Evolutionary conservation across 2,329 filamentous ascomycete genomes (phyloP).

Genomic region (Ascochyta clinopodiicola): DNA sequence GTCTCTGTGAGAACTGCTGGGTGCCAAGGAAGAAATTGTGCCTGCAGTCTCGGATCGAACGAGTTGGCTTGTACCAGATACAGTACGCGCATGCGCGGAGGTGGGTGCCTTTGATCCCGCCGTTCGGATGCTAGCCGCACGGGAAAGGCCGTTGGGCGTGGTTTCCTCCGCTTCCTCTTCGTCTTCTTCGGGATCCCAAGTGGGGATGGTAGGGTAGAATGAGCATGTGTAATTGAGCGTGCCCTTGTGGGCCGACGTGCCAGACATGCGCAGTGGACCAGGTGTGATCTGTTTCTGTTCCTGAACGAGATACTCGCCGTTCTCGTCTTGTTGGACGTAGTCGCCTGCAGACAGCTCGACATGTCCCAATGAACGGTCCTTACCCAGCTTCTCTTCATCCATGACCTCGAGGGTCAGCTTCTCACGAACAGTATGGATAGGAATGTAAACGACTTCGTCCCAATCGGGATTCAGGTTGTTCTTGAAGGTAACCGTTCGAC

Average conservation of each 20-base stretch:
- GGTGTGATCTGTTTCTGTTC: conserved; percentile 74
- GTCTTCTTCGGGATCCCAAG: conserved; percentile 89
- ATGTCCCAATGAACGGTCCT: conserved; percentile 85
- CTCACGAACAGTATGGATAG: conserved; percentile 83
- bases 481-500: conserved; percentile 90
- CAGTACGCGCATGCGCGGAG: conserved; percentile 21
- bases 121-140: conserved; percentile 30
- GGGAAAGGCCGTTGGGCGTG: conserved; percentile 30
- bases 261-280: conserved; percentile 75
- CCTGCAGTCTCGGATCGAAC: conserved; percentile 45
- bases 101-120: conserved; percentile 24
- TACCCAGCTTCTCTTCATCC: conserved; percentile 92
- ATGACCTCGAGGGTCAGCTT: conserved; percentile 90
- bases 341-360: conserved; percentile 79
- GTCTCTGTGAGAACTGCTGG: conserved; percentile 23
- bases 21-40: conserved; percentile 51
- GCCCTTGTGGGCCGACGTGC: conserved; percentile 78
- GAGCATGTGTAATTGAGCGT: conserved; percentile 79
- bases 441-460: conserved; percentile 94
- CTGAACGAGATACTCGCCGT: conserved; percentile 80
- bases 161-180: conserved; percentile 62
- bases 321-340: conserved; percentile 78
- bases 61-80: conserved; percentile 32
- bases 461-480: conserved; percentile 96
- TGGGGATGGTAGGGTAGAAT: conserved; percentile 88